A percentile compares a stretch with the other conserved stretches of the same genome.
These are phyloP conservation scores for Przewalskia tangutica DNA, from an alignment of 257 asterid species.

Conservation along the genomic window DNA sequence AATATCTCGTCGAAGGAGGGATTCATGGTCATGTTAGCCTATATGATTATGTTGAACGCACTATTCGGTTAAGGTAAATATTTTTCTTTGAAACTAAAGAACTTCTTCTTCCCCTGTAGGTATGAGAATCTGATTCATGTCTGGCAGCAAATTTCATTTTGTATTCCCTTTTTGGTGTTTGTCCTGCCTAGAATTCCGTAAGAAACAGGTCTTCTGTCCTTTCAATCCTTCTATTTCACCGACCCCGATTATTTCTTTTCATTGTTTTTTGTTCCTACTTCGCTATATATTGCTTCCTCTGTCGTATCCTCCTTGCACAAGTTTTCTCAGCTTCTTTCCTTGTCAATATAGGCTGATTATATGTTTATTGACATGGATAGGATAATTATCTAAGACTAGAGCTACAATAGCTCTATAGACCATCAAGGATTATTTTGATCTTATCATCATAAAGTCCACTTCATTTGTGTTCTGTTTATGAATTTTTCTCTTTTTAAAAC, in stretches of 20 bases:
- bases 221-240: not conserved
- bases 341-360: not conserved
- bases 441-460: not conserved
- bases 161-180: not conserved
- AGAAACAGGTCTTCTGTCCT: not conserved
- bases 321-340: not conserved
- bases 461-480: not conserved
- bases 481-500: not conserved
- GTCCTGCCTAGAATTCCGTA: not conserved
- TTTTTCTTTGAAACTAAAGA: not conserved
- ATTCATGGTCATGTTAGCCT: conserved; percentile 70
- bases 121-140: not conserved
- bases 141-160: not conserved
- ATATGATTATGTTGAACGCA: conserved; percentile 70
- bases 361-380: not conserved
- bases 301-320: not conserved
- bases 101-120: not conserved
- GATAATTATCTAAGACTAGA: not conserved
- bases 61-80: conserved; percentile 69
- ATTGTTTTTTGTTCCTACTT: not conserved
- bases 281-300: not conserved
- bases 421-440: not conserved
- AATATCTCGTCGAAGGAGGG: conserved; percentile 87
- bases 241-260: not conserved
- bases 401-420: not conserved